Evolutionary conservation across 2,329 filamentous ascomycete genomes (phyloP).

Genomic region (Microcyclospora tardicrescens): DNA sequence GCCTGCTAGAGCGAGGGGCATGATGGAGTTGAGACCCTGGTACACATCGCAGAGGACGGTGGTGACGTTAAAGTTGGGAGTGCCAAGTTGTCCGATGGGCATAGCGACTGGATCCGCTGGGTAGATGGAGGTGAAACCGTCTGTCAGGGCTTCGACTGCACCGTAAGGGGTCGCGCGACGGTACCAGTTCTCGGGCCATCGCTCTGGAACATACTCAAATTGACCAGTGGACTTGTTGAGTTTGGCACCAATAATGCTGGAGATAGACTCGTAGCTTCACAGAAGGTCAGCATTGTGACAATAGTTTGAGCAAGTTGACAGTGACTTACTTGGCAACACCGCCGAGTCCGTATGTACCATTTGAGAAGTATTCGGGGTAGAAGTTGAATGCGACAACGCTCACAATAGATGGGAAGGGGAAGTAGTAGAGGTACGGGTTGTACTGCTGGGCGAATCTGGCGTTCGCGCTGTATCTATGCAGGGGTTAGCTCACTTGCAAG

Average conservation of each 20-base stretch:
- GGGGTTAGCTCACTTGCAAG: too few relatives aligned
- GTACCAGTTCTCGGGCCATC: slow-evolving; percentile 19
- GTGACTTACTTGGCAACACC: slow-evolving; percentile 19
- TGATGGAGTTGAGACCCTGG: slow-evolving; percentile 25
- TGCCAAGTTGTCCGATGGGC: slow-evolving; percentile 25
- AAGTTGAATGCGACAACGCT: slow-evolving; percentile 18
- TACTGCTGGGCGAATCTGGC: slow-evolving; percentile 10
- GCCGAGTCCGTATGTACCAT: slow-evolving; percentile 23
- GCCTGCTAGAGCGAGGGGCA: slow-evolving; percentile 21
- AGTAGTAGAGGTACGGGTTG: slow-evolving; percentile 23
- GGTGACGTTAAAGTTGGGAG: slow-evolving; percentile 13
- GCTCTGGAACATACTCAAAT: slow-evolving; percentile 19
- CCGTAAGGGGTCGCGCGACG: slow-evolving; percentile 17
- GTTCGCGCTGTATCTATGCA: too few relatives aligned
- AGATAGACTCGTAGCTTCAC: slow-evolving; percentile 16
- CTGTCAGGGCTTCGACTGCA: slow-evolving; percentile 19
- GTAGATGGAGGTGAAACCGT: slow-evolving; percentile 23
- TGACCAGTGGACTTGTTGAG: slow-evolving; percentile 13
- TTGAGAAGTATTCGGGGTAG: slow-evolving; percentile 22
- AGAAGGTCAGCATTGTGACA: too few relatives aligned
- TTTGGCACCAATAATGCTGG: slow-evolving; percentile 17
- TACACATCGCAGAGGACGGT: slow-evolving; percentile 23
- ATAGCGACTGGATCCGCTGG: slow-evolving; percentile 3
- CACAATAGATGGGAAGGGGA: slow-evolving; percentile 22
- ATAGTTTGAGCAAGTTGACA: too few relatives aligned